Conservation (phyloP, 108 stramenopile genomes). For the Pseudonitzschia multiseries region DNA sequence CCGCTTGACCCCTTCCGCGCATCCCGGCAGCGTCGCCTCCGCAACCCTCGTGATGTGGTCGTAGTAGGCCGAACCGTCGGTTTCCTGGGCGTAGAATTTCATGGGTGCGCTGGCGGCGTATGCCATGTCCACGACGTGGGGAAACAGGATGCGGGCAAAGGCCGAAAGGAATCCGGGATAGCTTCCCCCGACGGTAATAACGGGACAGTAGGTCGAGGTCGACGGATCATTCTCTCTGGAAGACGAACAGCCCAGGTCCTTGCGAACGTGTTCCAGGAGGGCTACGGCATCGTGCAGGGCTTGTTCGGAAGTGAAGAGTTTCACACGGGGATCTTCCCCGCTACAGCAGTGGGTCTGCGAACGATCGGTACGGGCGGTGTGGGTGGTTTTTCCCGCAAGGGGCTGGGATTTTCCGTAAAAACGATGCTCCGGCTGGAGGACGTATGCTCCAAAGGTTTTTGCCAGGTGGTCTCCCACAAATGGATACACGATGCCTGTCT, state of each 20-base stretch:
- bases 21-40: constrained; percentile 55
- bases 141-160: constrained; percentile 61
- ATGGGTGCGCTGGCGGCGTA: constrained; percentile 79
- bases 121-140: constrained; percentile 69
- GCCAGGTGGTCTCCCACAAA: constrained; percentile 66
- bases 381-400: constrained; percentile 17
- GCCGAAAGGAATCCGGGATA: constrained; percentile 79
- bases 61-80: constrained; percentile 63
- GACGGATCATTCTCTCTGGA: constrained; percentile 31
- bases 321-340: constrained; percentile 24
- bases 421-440: constrained; percentile 79
- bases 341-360: neutral
- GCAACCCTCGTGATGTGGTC: constrained; percentile 67
- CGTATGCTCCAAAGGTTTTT: constrained; percentile 60
- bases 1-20: constrained; percentile 34
- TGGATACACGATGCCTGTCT: constrained; percentile 70
- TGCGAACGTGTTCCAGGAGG: constrained; percentile 36
- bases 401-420: constrained; percentile 82
- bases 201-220: constrained; percentile 80
- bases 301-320: constrained; percentile 62
- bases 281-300: constrained; percentile 55
- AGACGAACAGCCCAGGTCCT: constrained; percentile 42
- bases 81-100: constrained; percentile 74
- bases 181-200: constrained; percentile 73
- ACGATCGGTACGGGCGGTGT: constrained; percentile 6